phyloP scores from a whole-genome alignment of 306 rosid genomes.

The Crataegus laevigata region DNA sequence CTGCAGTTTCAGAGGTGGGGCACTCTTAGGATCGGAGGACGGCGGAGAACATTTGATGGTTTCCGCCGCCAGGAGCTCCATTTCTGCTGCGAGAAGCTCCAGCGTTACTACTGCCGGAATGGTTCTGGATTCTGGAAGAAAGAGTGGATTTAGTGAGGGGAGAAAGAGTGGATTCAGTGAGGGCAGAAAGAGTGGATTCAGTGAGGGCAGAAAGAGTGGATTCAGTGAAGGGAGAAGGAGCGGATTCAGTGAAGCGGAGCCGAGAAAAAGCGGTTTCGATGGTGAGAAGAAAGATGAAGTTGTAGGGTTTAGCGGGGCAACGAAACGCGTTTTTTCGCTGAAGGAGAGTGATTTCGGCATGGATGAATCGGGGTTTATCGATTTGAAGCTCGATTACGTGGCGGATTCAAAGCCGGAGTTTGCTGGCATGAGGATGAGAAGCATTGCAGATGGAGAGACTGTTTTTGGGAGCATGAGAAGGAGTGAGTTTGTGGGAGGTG shows the following conservation, averaged over 20 bases:
- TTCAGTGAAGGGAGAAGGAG: slow-evolving; percentile 57
- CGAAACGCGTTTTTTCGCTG: slow-evolving; percentile 70
- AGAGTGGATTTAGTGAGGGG: slow-evolving; percentile 76
- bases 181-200: slow-evolving; percentile 72
- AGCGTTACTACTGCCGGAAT: slow-evolving; percentile 77
- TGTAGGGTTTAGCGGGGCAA: slow-evolving; percentile 37
- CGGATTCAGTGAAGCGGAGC: slow-evolving; percentile 70
- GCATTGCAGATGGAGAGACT: slow-evolving; percentile 24
- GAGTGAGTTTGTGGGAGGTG: slow-evolving; percentile 34
- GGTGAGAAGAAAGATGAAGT: slow-evolving; percentile 39
- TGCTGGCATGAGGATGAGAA: slow-evolving; percentile 34
- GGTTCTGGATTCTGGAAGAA: slow-evolving; percentile 72
- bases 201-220: slow-evolving; percentile 68
- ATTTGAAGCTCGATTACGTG: slow-evolving; percentile 76
- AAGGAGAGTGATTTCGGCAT: slow-evolving; percentile 87
- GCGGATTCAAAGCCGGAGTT: slow-evolving; percentile 52
- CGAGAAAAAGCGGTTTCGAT: slow-evolving; percentile 76
- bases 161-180: slow-evolving; percentile 41
- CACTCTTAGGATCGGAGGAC: slow-evolving; percentile 68
- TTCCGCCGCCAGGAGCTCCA: slow-evolving; percentile 86
- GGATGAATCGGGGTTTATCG: slow-evolving; percentile 87
- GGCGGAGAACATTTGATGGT: slow-evolving; percentile 56
- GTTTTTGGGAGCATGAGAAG: slow-evolving; percentile 60
- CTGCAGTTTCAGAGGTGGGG: slow-evolving; percentile 78
- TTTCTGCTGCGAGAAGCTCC: slow-evolving; percentile 90